Conservation (phyloP, 169 alveolate species). For the Plasmodium malariae region DNA sequence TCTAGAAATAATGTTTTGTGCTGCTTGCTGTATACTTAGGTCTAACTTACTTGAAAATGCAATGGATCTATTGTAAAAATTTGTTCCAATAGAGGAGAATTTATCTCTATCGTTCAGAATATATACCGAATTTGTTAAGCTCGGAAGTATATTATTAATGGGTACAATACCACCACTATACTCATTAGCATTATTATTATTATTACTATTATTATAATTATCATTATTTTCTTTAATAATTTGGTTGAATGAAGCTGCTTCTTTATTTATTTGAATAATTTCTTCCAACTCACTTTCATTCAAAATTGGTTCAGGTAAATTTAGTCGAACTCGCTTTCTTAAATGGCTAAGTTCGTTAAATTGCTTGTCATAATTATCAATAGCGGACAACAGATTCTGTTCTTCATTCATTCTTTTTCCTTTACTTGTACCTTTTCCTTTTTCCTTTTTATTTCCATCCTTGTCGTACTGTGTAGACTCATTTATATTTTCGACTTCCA, state of each 20-base stretch:
- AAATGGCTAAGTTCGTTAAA: slow-evolving; percentile 59
- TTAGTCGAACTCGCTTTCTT: slow-evolving; percentile 54
- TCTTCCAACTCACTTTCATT: slow-evolving; percentile 73
- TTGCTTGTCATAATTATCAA: slow-evolving; percentile 72
- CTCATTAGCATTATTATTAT: no score
- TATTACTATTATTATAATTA: slow-evolving; percentile 18
- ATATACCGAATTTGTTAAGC: slow-evolving; percentile 47
- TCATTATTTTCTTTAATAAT: slow-evolving; percentile 61
- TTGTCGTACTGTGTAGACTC: not conserved
- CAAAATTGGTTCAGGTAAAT: slow-evolving; percentile 63
- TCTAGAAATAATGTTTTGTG: slow-evolving; percentile 42
- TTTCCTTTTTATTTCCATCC: not conserved
- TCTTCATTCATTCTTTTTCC: slow-evolving; percentile 50
- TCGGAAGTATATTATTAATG: slow-evolving; percentile 58
- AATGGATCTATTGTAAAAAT: slow-evolving; percentile 49
- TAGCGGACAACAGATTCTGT: slow-evolving; percentile 16
- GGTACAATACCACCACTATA: no score
- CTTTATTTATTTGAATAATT: slow-evolving; percentile 70
- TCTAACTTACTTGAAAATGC: slow-evolving; percentile 59
- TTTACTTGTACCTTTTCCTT: not conserved
- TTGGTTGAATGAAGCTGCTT: slow-evolving; percentile 57
- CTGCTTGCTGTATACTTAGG: slow-evolving; percentile 57
- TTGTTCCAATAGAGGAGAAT: slow-evolving; percentile 35
- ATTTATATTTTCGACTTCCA: slow-evolving; percentile 61
- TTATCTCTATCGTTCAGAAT: slow-evolving; percentile 41